Base-by-base conservation (phyloP, 805 yeast species). In the Millerago galiae region DNA sequence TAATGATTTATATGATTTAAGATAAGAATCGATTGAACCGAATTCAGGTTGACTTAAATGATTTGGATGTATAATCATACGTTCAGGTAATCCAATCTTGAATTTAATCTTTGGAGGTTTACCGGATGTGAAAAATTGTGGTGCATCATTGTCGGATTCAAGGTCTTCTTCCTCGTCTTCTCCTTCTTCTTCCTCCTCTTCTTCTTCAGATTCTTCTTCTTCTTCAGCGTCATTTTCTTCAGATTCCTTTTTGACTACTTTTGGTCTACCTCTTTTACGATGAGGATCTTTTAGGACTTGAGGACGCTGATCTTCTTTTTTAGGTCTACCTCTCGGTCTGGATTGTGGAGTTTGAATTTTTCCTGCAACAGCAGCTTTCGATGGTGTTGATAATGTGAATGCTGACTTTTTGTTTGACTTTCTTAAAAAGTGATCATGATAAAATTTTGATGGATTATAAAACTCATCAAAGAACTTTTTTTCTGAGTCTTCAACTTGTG, bases 1-100 rank as follows among this genome's bases (percentile, higher is more conserved):
- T 13, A 83, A 60, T 0, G 75, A 65, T 43, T 67, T 72, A 59
- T 70, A 85, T 0, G 87, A 77, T n/a, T 62, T 48, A 27, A 85
- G 61, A 47, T 71, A 75, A 1, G 59, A 65, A 7, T 61, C 64
- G 33, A 83, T 49, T 16, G 61, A 59, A 5, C 57, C 48, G 7
- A 59, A 75, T 40, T 67, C 54, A 1, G 84, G 81, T 7, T 59
- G 54, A 0, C 74, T 60, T 5, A 71, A 66, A 60, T 80, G 84
- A 21, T 66, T 62, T 8, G 90, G 89, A 51, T 82, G 81, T 0
- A 83, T 71, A 5, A 81, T 66, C 4, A 70, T 59, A 35, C 73
- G 79, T 18, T 65, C 62, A 8, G 77, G 77, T 21, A 64, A 59
- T 12, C 58, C 43, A 3, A 70, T 55, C 4, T 54, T 61, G 8